Conservation (phyloP, 192 early-diverging fungal species). For the Spizellomyces sp. region DNA sequence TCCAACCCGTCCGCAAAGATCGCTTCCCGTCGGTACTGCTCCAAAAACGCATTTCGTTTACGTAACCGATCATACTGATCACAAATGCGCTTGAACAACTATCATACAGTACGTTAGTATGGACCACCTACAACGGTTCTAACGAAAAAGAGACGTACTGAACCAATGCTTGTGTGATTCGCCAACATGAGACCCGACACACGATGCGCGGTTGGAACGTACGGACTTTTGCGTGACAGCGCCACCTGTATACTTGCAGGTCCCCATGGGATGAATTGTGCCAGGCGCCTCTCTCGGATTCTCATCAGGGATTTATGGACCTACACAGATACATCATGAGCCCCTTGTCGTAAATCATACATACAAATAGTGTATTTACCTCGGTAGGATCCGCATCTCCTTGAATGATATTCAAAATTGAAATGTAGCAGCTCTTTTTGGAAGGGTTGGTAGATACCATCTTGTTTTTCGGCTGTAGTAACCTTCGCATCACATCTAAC, state of each 20-base stretch:
- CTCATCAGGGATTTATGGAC: conserved; percentile 97
- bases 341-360: not conserved
- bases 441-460: conserved; percentile 93
- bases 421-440: conserved; percentile 96
- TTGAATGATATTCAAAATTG: conserved; percentile 98
- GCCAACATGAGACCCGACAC: conserved; percentile 98
- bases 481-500: conserved; percentile 94
- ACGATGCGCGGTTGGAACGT: conserved; percentile 86
- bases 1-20: conserved; percentile 76
- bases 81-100: conserved; percentile 89
- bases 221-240: conserved; percentile 90
- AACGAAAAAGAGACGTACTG: conserved; percentile 46
- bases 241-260: conserved; percentile 99
- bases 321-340: conserved; percentile 40
- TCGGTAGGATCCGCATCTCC: conserved; percentile 98
- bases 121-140: not conserved
- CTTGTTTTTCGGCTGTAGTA: conserved; percentile 95
- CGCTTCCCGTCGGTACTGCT: conserved; percentile 83
- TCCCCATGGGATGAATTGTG: conserved; percentile 99
- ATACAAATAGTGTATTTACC: conserved; percentile 46
- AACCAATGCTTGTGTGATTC: conserved; percentile 93
- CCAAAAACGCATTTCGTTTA: conserved; percentile 95
- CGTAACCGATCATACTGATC: conserved; percentile 93
- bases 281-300: conserved; percentile 90
- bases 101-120: not conserved